A percentile compares a stretch with the other conserved stretches of the same genome.
Evolutionary conservation across 805 yeast species (phyloP).

Genomic region (Yamadazyma scolyti): DNA sequence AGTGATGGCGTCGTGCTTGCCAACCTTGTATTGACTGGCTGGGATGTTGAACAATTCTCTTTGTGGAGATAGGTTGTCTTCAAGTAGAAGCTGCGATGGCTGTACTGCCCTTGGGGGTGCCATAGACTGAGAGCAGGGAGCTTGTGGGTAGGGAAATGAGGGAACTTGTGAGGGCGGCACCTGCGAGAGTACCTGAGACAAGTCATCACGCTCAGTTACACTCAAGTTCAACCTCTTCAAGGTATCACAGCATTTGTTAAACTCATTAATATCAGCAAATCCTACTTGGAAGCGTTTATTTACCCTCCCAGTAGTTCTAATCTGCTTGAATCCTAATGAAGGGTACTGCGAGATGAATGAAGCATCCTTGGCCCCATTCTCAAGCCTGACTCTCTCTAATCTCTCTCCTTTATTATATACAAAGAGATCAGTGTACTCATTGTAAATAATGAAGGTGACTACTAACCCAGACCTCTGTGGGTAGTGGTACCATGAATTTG

Average conservation of each 20-base stretch:
- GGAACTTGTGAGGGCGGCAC: too few species aligned
- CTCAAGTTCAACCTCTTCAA: too few species aligned
- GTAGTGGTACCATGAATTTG: constrained; percentile 25
- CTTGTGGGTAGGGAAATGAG: too few species aligned
- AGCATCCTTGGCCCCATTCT: constrained; percentile 2
- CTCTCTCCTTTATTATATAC: constrained; percentile 10
- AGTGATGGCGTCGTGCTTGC: too few species aligned
- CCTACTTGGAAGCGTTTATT: constrained; percentile 27
- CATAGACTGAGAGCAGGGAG: too few species aligned
- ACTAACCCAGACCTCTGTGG: constrained; percentile 18
- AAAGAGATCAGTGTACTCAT: constrained; percentile 7
- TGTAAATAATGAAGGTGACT: constrained; percentile 7
- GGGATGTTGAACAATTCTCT: too few species aligned
- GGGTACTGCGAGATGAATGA: constrained; percentile 21
- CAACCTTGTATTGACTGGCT: too few species aligned
- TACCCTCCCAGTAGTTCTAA: constrained; percentile 15
- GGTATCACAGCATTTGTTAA: constrained; percentile 5
- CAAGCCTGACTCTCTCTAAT: constrained; percentile 6
- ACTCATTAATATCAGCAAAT: constrained; percentile 10
- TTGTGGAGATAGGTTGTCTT: too few species aligned
- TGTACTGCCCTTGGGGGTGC: too few species aligned
- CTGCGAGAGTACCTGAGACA: too few species aligned
- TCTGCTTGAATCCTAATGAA: constrained; percentile 25
- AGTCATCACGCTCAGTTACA: too few species aligned
- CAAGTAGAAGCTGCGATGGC: too few species aligned